Evolutionary conservation across 1,284 basidiomycete species (phyloP), one percentile per base, ranked within the genome.

Genomic region (Xanthoconium separans): DNA sequence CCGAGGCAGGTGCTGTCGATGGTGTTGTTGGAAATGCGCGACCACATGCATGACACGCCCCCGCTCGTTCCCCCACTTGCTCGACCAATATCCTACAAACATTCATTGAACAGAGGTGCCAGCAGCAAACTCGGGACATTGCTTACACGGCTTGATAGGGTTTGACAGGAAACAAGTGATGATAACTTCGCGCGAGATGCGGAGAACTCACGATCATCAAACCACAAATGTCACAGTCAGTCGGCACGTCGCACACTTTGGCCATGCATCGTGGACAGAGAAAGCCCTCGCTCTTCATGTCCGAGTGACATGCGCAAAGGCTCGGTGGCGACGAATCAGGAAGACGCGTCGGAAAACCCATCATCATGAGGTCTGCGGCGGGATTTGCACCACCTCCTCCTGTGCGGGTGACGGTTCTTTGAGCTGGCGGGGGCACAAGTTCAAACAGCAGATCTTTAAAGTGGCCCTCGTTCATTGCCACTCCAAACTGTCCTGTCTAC

Each of bases 191-290:
- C 22, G 96, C 96, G 45, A 99, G 79, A 75, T 99, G 97, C 7
- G 97, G 96, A 52, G 93, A 93, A 74, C 93, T 95, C 59, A 99
- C 96, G 59, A 99, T 92, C 84, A 98, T 98, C 60, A 99, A 77
- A 3, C 94, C 93, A 66, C 96, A 99, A 30, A 98, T 89, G 64
- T 96, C 91, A 69, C 96, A 99, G 69, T 99, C 97, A 7, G 96
- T 99, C 37, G 96, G 96, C 2, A 98, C 94, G 65, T 99, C 95
- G 78, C 96, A 99, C 36, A 98, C 81, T 77, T 96, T 94, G 50
- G 89, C 85, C 40, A 85, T 81, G 69, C 96, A 99, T 27, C 96
- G 82, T 4, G 96, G 97, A 70, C 96, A 99, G 15, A 97, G 78
- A 73, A 96, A 99, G 6, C 96, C 97, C 58, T 90, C 88, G 62